Percentiles rank a stretch among this genome's conserved stretches.
These are phyloP conservation scores for Tilletia walkeri DNA, from an alignment of 1,284 basidiomycete species.

Conservation along the genomic window DNA sequence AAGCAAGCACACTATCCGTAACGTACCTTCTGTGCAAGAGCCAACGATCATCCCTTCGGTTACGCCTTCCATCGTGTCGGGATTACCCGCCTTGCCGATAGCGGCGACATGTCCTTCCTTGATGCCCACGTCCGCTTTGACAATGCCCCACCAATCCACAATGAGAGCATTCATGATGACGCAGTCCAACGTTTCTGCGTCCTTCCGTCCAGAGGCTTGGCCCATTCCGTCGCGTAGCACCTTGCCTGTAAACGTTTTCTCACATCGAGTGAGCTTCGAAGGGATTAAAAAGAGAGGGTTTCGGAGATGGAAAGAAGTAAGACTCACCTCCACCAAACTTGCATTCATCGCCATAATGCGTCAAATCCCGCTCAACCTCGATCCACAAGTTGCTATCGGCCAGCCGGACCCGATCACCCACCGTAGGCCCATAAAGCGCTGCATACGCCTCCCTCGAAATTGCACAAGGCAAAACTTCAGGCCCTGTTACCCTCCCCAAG, in stretches of 20 bases:
- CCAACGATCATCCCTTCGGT: constrained; percentile 75
- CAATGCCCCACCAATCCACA: constrained; percentile 90
- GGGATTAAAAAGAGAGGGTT: too few species aligned
- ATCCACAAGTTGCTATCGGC: constrained; percentile 91
- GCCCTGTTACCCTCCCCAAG: background rate
- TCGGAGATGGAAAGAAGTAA: background rate
- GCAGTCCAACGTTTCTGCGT: constrained; percentile 75
- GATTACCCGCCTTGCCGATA: constrained; percentile 96
- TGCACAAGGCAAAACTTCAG: constrained; percentile 27
- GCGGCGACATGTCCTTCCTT: constrained; percentile 79
- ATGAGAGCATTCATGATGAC: constrained; percentile 94
- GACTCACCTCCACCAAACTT: constrained; percentile 87
- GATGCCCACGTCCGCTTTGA: constrained; percentile 98
- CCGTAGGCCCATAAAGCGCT: constrained; percentile 71
- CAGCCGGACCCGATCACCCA: constrained; percentile 81
- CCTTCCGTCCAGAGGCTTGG: constrained; percentile 74
- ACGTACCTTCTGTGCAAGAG: constrained; percentile 20
- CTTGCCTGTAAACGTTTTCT: constrained; percentile 29
- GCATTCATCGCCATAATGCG: constrained; percentile 80
- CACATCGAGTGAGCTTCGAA: background rate
- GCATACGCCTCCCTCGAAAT: constrained; percentile 45
- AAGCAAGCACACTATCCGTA: background rate
- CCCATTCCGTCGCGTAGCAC: constrained; percentile 61
- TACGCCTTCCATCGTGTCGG: constrained; percentile 84
- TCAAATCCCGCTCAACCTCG: constrained; percentile 83